Evolutionary conservation across 2,329 filamentous ascomycete genomes (phyloP), one percentile per base, ranked within the genome.

Genomic region (Fusarium concolor): DNA sequence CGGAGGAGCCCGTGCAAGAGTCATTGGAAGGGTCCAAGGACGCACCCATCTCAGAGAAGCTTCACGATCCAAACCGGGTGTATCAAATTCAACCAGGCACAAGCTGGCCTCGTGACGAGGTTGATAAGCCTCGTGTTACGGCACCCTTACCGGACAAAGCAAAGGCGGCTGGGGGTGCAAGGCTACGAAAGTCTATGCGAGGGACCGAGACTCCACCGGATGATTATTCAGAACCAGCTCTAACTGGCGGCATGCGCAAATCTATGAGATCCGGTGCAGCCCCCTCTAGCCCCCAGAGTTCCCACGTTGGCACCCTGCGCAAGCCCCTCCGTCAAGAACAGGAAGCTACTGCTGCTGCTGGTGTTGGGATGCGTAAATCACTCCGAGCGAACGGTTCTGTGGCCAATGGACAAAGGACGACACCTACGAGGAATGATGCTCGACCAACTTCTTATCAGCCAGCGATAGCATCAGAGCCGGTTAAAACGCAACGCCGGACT

Each of bases 131-230:
- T 45, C 44, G 50, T 15, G 26, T 57, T 3, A 62, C 39, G 14
- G 17, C 31, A 39, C 24, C 20, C n/a, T 56, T 45, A 41, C 41
- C 20, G 26, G 33, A 43, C 26, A 59, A 55, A 35, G 39, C 46
- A 15, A 45, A 56, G 20, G 28, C 44, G 24, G 46, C 35, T 3
- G 57, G 58, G 3, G 59, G 50, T 9, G 54, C 59, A n/a, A 77
- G 75, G 63, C 79, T 88, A 56, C 83, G 81, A 38, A 83, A 81
- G 61, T 85, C 85, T 3, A 79, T 86, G 77, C 81, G 85, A 26
- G 76, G 72, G 33, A 75, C 79, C 22, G 74, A 75, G 33, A 50
- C 72, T 10, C 31, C 50, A 33, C 18, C 54, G 51, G 29, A 42
- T 20, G 51, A 65, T 22, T 65, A 68, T 12, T 52, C 60, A 8